Base-by-base conservation (phyloP, 495 filamentous ascomycete genomes). In the Penicillium samsonianum region DNA sequence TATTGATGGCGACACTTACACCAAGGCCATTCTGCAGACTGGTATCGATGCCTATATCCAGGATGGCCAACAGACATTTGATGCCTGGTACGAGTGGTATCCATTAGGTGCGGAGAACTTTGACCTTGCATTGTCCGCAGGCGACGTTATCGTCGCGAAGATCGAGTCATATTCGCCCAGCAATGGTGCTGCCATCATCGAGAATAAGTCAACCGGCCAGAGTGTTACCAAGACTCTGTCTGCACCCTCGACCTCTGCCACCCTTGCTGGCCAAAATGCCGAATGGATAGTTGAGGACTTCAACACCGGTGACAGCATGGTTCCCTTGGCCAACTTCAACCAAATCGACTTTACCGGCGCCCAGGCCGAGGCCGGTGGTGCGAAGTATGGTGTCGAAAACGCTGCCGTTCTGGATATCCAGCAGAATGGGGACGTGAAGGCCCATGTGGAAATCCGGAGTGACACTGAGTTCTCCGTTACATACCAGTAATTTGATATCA, bases 211-310 rank as follows among this genome's bases (percentile, higher is more conserved):
- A 1, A 83, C 78, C 7, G 83, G 84, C n/a, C 57, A 81, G 60
- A 76, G 55, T 7, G 84, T 83, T 20, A 76, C 76, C 28, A 74
- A 84, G 65, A 77, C 73, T 2, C 74, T 87, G 41, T 71, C 65
- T 5, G 75, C 73, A 3, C 71, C 73, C 12, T 64, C 67, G 1
- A 37, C 68, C 5, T 53, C 56, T 19, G 71, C 75, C 20, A 77
- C 70, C 5, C 64, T 79, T 35, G 71, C 66, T 49, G 69, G 72
- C 31, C 61, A 72, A 49, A 86, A 87, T 60, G 84, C 80, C 14
- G 84, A 87, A 55, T 87, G 83, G 84, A 86, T 87, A 53, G 81
- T 87, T 26, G 84, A 87, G 73, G 84, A 87, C 53, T 87, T 82
- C 60, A 73, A 80, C 53, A 64, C 71, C 3, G 78, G 78, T 22